Base-by-base conservation (phyloP, 345 rosid genomes). In the Jatropha curcas region DNA sequence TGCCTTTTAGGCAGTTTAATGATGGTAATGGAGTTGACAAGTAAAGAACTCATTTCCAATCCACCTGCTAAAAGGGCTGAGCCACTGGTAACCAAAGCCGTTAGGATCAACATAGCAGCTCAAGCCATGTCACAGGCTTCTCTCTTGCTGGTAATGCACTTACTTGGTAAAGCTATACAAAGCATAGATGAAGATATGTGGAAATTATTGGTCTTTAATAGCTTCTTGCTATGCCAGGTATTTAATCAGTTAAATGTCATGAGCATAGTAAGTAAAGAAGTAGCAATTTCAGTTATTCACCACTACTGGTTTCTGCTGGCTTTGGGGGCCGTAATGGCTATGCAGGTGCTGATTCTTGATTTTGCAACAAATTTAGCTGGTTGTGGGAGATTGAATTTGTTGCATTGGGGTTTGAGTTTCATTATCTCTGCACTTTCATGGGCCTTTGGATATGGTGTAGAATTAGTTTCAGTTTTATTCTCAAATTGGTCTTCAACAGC, bases 211-310 rank as follows among this genome's bases (percentile, higher is more conserved):
- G 65, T 68, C 75, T 78, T 68, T 66, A 75, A 28, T 20, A 43
- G 27, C 37, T 77, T 81, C 71, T 31, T 68, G 19, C 58, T 77
- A 16, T 70, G 76, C 62, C 84, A 81, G 69, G 41, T 81, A 19
- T 61, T 74, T 71, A 67, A 74, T 62, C 76, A 28, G 46, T 71
- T 77, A 30, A 63, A 61, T 1, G 60, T 28, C 64, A 74, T 74
- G 71, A 13, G 34, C 55, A 27, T 67, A 1, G 7, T n/a, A 16
- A 74, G 48, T 46, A 39, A 71, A 28, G 71, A 77, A 53, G 41
- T 53, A 31, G 5, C 39, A 5, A 12, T 33, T 17, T 34, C 37
- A 67, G 55, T 73, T 41, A 61, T 58, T 27, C 61, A 24, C 24
- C 60, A 31, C 35, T 17, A 20, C 14, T 27, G 22, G 19, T 71